Evolutionary conservation across 192 early-diverging fungal species (phyloP), one percentile per base, ranked within the genome.

Genomic region (Phlyctochytrium arcticum): DNA sequence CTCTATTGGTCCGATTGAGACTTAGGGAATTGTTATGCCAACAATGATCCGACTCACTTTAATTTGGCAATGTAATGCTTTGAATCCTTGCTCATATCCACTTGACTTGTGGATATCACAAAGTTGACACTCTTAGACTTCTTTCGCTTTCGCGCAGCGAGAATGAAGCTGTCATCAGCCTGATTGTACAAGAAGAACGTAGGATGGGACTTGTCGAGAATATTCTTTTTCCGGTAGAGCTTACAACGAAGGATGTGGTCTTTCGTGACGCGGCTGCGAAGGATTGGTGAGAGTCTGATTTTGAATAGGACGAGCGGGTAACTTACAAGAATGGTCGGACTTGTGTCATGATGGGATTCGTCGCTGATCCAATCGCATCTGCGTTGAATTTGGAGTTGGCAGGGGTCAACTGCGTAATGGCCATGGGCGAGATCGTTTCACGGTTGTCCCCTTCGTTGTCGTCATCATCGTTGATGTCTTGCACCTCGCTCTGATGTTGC

Each of bases 51-150:
- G 6, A 67, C 37, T 10, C 50, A 75, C 75, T 71, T 77, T 36
- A 86, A 57, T 64, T 86, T 86, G 8, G 75, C 84, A 8, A 83
- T 68, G 53, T 86, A 86, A 58, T 85, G 77, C 51, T 68, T 75
- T 29, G 72, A 75, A 33, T 84, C 80, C 67, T 86, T 86, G 56
- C 61, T 70, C 42, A 86, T 61, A 48, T 80, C 81, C 19, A 70
- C 73, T 36, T 62, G 68, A 49, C 70, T 74, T n/a, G 69, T 74
- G 26, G 79, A 79, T 51, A 86, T 84, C 26, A 85, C 63, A 56
- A 79, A 86, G 57, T 80, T 79, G 37, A 84, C 75, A n/a, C 64
- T 71, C 53, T 87, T 84, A 46, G 62, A 61, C 57, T 80, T 77
- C 39, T 77, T 78, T 37, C 76, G 37, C 61, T 79, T 83, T 30